These are phyloP conservation scores for Fomitopsis palustris DNA, from an alignment of 1,284 basidiomycete species.

Conservation along the genomic window DNA sequence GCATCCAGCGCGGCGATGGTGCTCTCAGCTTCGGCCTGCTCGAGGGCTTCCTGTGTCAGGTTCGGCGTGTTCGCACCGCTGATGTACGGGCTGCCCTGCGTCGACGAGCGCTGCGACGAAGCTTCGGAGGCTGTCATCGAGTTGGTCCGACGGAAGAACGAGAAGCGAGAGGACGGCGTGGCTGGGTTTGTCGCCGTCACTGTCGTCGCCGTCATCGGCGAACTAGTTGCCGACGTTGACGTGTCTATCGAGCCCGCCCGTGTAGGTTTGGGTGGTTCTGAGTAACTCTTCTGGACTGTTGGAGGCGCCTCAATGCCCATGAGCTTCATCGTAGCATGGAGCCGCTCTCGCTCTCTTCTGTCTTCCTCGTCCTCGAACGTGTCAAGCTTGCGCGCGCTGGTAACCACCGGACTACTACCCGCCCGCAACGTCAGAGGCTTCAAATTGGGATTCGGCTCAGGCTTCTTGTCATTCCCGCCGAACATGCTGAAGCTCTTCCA, in stretches of 20 bases:
- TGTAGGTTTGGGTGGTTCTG: constrained; percentile 32
- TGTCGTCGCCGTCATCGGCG: constrained; percentile 27
- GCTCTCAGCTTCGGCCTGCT: constrained; percentile 72
- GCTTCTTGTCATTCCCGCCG: constrained; percentile 56
- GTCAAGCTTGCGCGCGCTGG: constrained; percentile 69
- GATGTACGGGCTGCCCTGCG: constrained; percentile 31
- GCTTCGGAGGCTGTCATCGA: constrained; percentile 37
- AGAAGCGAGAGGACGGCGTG: constrained; percentile 49
- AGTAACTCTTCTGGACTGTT: constrained; percentile 41
- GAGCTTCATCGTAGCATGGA: constrained; percentile 86
- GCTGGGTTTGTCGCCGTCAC: constrained; percentile 17
- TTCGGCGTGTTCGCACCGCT: constrained; percentile 33
- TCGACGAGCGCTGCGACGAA: constrained; percentile 45
- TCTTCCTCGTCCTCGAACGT: constrained; percentile 89
- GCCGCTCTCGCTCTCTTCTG: constrained; percentile 74
- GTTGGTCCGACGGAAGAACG: constrained; percentile 61
- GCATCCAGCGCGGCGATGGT: constrained; percentile 71
- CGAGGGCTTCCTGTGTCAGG: constrained; percentile 71
- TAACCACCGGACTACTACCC: constrained; percentile 50
- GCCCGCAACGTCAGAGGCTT: constrained; percentile 73
- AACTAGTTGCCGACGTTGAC: constrained; percentile 5
- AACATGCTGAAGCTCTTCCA: constrained; percentile 75
- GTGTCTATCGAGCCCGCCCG: background rate
- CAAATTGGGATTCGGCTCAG: constrained; percentile 41
- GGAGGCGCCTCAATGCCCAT: constrained; percentile 80